A percentile compares a stretch with the other conserved stretches of the same genome.
These are phyloP conservation scores for Starmera amethionina DNA, from an alignment of 805 yeast species.

Conservation along the genomic window DNA sequence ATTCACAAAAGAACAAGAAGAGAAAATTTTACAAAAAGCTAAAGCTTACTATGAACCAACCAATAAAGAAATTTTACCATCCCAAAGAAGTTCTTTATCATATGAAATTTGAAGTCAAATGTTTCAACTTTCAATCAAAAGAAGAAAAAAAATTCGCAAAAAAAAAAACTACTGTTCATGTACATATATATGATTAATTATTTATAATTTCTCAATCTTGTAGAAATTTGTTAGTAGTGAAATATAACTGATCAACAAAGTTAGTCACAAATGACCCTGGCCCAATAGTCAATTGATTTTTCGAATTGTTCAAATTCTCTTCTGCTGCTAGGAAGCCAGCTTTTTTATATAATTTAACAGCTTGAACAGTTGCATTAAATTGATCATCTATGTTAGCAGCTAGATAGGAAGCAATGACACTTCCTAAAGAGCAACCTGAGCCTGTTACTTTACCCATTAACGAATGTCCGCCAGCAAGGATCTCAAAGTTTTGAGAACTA, in stretches of 20 bases:
- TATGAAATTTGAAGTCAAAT: constrained; percentile 28
- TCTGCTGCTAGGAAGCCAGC: constrained; percentile 11
- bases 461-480: constrained; percentile 46
- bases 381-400: constrained; percentile 22
- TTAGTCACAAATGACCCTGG: constrained; percentile 9
- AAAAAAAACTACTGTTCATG: no score
- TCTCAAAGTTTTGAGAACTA: constrained; percentile 29
- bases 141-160: no score
- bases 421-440: constrained; percentile 76
- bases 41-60: constrained; percentile 37
- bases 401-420: constrained; percentile 50
- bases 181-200: no score
- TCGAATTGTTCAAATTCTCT: no score
- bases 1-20: constrained; percentile 56
- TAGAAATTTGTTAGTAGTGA: constrained; percentile 1
- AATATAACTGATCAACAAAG: constrained; percentile 6
- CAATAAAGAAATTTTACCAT: constrained; percentile 39
- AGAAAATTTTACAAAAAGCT: constrained; percentile 38
- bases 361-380: constrained; percentile 8
- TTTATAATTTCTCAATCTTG: background rate
- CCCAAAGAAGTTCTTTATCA: constrained; percentile 44
- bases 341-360: constrained; percentile 9
- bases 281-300: constrained; percentile 1
- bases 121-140: no score
- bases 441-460: constrained; percentile 69